Conservation (phyloP, 345 rosid species). For the Populus alba region DNA sequence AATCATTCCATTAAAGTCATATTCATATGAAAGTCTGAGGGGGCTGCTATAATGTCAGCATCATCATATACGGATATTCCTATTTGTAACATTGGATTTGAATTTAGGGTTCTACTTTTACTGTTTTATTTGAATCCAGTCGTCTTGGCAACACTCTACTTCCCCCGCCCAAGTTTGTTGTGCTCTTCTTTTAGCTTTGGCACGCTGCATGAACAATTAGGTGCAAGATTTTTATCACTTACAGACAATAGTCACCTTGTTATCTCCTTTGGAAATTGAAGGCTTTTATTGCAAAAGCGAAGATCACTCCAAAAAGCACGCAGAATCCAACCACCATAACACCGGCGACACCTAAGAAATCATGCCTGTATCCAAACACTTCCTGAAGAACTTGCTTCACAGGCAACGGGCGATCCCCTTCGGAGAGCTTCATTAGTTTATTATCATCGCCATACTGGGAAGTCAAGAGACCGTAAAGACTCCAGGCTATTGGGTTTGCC, state of each 20-base stretch:
- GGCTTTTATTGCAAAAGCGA: constrained; percentile 78
- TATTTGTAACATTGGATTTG: too few species aligned
- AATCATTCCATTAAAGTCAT: too few species aligned
- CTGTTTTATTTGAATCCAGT: too few species aligned
- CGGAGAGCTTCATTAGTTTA: constrained; percentile 49
- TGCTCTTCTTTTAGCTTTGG: background rate
- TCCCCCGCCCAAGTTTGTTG: background rate
- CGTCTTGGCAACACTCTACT: too few species aligned
- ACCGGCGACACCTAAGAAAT: constrained; percentile 69
- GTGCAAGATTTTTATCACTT: background rate
- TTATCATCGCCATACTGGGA: constrained; percentile 78
- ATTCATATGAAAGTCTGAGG: too few species aligned
- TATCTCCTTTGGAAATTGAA: constrained; percentile 93
- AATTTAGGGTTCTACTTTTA: too few species aligned
- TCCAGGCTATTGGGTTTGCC: constrained; percentile 98
- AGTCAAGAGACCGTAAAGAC: constrained; percentile 72
- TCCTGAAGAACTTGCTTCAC: constrained; percentile 47
- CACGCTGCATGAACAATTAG: background rate
- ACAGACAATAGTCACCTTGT: background rate
- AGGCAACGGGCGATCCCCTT: constrained; percentile 49
- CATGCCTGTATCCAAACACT: constrained; percentile 73
- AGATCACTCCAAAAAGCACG: constrained; percentile 61
- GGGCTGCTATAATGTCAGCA: too few species aligned
- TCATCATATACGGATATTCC: too few species aligned
- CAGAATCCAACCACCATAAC: constrained; percentile 69